Evolutionary conservation across 1,284 basidiomycete species (phyloP), one percentile per base, ranked within the genome.

Genomic region (Trametes versicolor): DNA sequence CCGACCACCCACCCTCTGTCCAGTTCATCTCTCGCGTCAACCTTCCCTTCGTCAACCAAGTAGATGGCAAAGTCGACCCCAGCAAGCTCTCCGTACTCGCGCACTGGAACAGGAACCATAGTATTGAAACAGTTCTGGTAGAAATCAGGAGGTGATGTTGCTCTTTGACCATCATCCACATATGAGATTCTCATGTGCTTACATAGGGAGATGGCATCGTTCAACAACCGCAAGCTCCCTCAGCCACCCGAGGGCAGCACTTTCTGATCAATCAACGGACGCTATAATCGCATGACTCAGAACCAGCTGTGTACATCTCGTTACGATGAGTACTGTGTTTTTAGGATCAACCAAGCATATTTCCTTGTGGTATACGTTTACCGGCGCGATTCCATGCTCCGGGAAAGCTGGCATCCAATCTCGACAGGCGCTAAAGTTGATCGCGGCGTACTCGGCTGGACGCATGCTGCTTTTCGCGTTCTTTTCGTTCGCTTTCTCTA

Each of bases 1-100:
- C 98, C 8, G 94, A 97, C 71, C 68, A 69, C 21, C 92, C 90
- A 4, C 96, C 95, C 13, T 79, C 80, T n/a, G 86, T 97, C 58
- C 87, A 90, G 64, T 99, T 99, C 79, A 76, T 94, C 67, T 97
- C 94, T 57, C 87, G 90, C 67, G 95, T 99, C 73, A 98, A 98
- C 78, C 84, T 99, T n/a, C 97, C 98, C 1, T 98, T 97, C 75
- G 97, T 99, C 69, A 87, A 85, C 70, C 87, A 85, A 72, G 74
- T 79, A 8, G 85, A 91, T 68, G 97, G 97, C 55, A 86, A 87
- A 77, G 94, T 98, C 62, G 92, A 96, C 74, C 80, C 85, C 21
- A 63, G 78, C 62, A 92, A 91, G 75, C 82, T 98, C 17, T 79
- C 84, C 34, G 87, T 94, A 6, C 85, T 98, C 45, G 77, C 84